These are phyloP conservation scores for Novymonas esmeraldas DNA, from an alignment of 208 protist genomes.

Conservation along the genomic window DNA sequence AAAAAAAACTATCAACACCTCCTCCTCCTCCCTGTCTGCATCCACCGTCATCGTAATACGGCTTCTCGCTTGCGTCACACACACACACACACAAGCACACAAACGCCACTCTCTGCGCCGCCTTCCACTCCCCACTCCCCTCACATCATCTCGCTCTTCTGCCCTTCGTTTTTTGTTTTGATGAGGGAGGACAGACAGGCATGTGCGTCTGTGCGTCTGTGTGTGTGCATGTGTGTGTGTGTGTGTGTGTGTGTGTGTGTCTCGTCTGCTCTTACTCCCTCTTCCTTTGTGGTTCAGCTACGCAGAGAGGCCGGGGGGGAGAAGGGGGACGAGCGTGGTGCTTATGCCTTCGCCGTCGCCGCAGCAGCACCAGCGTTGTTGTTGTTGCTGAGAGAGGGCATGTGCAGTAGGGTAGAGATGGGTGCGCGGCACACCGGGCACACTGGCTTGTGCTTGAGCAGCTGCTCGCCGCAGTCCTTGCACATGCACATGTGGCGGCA, in stretches of 20 bases:
- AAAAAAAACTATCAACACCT: background rate
- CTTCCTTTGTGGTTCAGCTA: background rate
- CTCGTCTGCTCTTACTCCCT: background rate
- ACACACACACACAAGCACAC: no score
- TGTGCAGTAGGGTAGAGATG: slow-evolving; percentile 90
- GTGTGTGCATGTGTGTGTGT: background rate
- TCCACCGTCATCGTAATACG: no score
- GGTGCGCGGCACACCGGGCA: slow-evolving; percentile 93
- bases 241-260: background rate
- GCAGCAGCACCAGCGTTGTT: background rate
- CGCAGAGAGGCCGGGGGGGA: no score
- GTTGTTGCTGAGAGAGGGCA: slow-evolving; percentile 61
- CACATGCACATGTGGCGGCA: slow-evolving; percentile 96
- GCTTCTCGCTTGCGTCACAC: no score
- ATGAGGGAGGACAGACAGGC: no score
- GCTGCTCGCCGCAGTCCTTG: slow-evolving; percentile 92
- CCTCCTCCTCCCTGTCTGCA: background rate
- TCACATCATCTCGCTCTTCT: no score
- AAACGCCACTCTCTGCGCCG: no score
- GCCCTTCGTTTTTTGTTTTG: no score
- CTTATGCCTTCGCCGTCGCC: background rate
- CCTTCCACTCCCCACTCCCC: no score
- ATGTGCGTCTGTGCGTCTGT: no score
- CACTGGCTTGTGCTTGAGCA: slow-evolving; percentile 92
- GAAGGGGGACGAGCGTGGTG: no score